These are phyloP conservation scores for Metarhizium brunneum DNA, from an alignment of 2,329 filamentous ascomycete species.

Conservation along the genomic window DNA sequence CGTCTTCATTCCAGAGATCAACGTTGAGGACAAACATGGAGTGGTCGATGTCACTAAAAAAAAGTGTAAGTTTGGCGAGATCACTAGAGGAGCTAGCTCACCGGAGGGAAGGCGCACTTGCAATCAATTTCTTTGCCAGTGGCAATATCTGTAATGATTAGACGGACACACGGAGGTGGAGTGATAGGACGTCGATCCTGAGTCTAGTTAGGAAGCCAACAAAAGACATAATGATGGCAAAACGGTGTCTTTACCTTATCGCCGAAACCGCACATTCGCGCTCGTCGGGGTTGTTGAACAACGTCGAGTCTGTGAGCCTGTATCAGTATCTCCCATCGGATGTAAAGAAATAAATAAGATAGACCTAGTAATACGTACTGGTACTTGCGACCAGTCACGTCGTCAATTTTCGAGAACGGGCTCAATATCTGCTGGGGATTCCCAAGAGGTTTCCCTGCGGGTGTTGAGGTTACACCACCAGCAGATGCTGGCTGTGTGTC, in stretches of 20 bases:
- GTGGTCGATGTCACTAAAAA: slow-evolving; percentile 26
- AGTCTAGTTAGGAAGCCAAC: slow-evolving; percentile 2
- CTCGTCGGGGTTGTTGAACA: slow-evolving; percentile 82
- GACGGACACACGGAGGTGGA: slow-evolving; percentile 81
- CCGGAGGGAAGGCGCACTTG: slow-evolving; percentile 48
- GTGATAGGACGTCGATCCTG: slow-evolving; percentile 94
- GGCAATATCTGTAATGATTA: slow-evolving; percentile 65
- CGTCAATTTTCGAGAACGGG: slow-evolving; percentile 25
- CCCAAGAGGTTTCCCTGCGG: slow-evolving; percentile 10
- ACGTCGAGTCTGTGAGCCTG: slow-evolving; percentile 53
- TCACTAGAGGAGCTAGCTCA: background rate
- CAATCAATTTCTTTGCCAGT: slow-evolving; percentile 77
- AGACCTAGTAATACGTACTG: slow-evolving; percentile 17
- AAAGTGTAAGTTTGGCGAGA: background rate
- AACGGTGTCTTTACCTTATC: slow-evolving; percentile 61
- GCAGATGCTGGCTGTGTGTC: slow-evolving; percentile 7
- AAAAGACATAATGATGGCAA: background rate
- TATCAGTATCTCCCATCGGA: slow-evolving; percentile 9
- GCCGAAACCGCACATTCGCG: slow-evolving; percentile 97
- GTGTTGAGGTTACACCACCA: background rate
- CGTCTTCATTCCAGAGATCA: slow-evolving; percentile 59
- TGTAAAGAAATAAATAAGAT: background rate
- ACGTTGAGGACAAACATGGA: slow-evolving; percentile 50
- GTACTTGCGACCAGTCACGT: slow-evolving; percentile 24
- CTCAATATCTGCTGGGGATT: slow-evolving; percentile 13